These are phyloP conservation scores for Eutrema japonicum DNA, from an alignment of 345 rosid species.

Conservation along the genomic window DNA sequence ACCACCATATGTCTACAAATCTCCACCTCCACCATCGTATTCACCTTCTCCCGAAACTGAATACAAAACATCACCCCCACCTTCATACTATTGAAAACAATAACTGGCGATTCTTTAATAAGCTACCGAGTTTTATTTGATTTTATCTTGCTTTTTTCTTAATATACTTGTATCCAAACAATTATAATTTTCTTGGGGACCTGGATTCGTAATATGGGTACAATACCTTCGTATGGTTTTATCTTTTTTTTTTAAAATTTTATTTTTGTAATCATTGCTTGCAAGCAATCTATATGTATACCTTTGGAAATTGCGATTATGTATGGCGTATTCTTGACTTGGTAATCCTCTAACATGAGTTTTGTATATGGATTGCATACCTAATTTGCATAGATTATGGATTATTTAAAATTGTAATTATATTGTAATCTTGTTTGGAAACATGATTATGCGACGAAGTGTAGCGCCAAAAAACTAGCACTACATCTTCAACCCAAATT, in stretches of 20 bases:
- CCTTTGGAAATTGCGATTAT: neutral
- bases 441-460: neutral
- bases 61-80: no score
- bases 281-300: neutral
- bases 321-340: neutral
- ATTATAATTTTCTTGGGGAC: neutral
- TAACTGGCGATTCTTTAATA: no score
- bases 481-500: neutral
- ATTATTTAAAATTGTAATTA: neutral
- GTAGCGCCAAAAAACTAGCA: neutral
- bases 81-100: no score
- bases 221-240: neutral
- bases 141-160: no score
- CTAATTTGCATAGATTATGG: neutral
- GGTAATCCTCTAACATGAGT: neutral
- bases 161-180: neutral
- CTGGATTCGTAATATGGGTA: neutral
- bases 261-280: neutral
- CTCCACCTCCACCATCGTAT: no score
- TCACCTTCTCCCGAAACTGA: no score
- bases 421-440: neutral
- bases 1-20: no score
- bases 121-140: no score
- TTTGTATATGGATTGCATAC: neutral
- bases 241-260: neutral